Percentiles rank a stretch among this genome's conserved stretches.
These are phyloP conservation scores for Sugiyamaella castrensis DNA, from an alignment of 1,139 yeast species.

Conservation along the genomic window DNA sequence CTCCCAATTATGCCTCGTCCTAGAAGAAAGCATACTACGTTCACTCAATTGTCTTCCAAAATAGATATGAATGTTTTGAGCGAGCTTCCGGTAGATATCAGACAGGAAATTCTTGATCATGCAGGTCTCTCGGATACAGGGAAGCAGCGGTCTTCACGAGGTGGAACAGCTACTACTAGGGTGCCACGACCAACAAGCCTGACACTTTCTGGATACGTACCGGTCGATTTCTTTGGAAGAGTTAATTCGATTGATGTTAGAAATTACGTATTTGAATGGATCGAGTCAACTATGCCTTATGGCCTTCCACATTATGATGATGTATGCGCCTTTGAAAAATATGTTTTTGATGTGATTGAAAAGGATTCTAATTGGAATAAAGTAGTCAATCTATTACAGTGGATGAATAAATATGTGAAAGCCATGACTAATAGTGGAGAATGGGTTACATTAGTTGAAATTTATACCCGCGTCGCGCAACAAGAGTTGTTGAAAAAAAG, in stretches of 20 bases:
- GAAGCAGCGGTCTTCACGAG: no score
- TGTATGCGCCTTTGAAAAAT: constrained; percentile 33
- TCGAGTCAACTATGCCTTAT: constrained; percentile 42
- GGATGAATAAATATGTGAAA: constrained; percentile 19
- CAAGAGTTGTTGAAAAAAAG: constrained; percentile 4
- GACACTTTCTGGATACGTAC: constrained; percentile 23
- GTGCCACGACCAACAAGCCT: neutral
- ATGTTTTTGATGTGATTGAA: constrained; percentile 19
- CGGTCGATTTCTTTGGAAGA: constrained; percentile 41
- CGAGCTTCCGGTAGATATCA: constrained; percentile 18
- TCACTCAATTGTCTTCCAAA: constrained; percentile 12
- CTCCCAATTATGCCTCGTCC: constrained; percentile 9
- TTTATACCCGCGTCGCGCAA: constrained; percentile 10
- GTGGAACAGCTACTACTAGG: constrained; percentile 20
- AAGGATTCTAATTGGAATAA: constrained; percentile 30
- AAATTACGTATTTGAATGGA: constrained; percentile 48
- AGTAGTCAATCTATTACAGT: constrained; percentile 20
- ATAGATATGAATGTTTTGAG: constrained; percentile 14
- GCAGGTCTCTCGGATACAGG: neutral
- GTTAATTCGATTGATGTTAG: constrained; percentile 41
- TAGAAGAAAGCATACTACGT: constrained; percentile 3
- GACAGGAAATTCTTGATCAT: constrained; percentile 20
- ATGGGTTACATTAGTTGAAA: constrained; percentile 18
- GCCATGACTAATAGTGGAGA: constrained; percentile 1
- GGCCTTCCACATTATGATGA: constrained; percentile 61